Percentiles rank a stretch among this genome's conserved stretches.
These are phyloP conservation scores for Acorus calamus DNA, from an alignment of 106 monocot species.

Conservation along the genomic window DNA sequence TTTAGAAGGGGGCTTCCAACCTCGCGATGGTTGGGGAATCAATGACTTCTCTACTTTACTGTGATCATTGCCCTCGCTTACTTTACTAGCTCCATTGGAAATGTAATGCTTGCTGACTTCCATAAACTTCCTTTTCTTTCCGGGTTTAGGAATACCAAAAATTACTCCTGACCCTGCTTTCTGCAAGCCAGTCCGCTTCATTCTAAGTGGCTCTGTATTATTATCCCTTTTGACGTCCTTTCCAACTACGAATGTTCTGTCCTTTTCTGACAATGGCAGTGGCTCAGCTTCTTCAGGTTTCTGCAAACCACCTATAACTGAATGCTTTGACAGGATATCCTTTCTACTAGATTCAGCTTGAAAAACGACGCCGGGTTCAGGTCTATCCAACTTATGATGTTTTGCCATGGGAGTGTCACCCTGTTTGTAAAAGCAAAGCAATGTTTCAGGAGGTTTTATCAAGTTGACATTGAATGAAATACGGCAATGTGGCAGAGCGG, in stretches of 20 bases:
- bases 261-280: conserved; percentile 46
- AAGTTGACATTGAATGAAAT: no score
- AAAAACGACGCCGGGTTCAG: conserved; percentile 16
- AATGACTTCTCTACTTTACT: conserved; percentile 50
- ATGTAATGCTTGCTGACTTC: conserved; percentile 93
- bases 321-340: conserved; percentile 6
- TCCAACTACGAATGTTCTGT: conserved; percentile 55
- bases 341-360: conserved; percentile 19
- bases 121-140: conserved; percentile 97
- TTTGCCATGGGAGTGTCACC: conserved; percentile 81
- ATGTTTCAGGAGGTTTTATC: not conserved
- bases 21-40: conserved; percentile 49
- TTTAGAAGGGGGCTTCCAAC: conserved; percentile 35
- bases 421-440: conserved; percentile 21
- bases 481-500: no score
- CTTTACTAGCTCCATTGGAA: conserved; percentile 40
- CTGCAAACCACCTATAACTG: conserved; percentile 10
- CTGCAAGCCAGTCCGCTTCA: conserved; percentile 46
- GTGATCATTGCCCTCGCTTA: conserved; percentile 26
- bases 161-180: conserved; percentile 77
- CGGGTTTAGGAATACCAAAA: conserved; percentile 89
- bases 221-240: conserved; percentile 32
- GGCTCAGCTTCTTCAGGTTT: conserved; percentile 33
- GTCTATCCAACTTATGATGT: conserved; percentile 41
- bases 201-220: conserved; percentile 21